These are phyloP conservation scores for Aspergillus transmontanensis DNA, from an alignment of 2,329 filamentous ascomycete genomes.

Conservation along the genomic window DNA sequence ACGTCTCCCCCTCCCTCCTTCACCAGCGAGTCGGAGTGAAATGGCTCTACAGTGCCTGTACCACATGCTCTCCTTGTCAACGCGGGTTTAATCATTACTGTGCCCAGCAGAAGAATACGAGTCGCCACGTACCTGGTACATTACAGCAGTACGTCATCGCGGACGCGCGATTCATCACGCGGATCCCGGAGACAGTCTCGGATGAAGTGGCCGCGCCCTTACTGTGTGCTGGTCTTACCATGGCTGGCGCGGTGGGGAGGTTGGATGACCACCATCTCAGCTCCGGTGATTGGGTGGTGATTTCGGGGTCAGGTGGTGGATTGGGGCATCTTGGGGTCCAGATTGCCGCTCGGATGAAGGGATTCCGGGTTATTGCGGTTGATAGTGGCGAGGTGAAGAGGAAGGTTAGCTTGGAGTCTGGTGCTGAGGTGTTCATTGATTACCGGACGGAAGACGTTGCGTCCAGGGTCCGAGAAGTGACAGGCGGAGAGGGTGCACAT, in stretches of 20 bases:
- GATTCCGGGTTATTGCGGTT: background rate
- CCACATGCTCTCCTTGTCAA: background rate
- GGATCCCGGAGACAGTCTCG: background rate
- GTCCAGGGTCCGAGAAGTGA: background rate
- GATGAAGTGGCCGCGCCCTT: background rate
- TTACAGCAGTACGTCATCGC: background rate
- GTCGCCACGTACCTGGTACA: background rate
- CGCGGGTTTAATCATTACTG: background rate
- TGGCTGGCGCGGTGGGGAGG: background rate
- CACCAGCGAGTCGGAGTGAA: background rate
- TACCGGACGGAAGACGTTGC: background rate
- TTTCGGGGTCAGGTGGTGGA: background rate
- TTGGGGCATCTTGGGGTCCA: background rate
- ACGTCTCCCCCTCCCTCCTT: background rate
- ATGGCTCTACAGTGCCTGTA: background rate
- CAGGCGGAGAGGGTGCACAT: background rate
- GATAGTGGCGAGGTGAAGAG: background rate
- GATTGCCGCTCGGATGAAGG: background rate
- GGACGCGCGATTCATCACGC: background rate
- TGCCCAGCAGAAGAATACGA: background rate
- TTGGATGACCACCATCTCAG: background rate
- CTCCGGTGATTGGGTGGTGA: background rate
- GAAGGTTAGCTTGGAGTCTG: background rate
- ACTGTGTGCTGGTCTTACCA: background rate
- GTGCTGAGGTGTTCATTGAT: background rate